phyloP scores from a whole-genome alignment of 805 yeast genomes.

The Cyberlindnera mycetangii region DNA sequence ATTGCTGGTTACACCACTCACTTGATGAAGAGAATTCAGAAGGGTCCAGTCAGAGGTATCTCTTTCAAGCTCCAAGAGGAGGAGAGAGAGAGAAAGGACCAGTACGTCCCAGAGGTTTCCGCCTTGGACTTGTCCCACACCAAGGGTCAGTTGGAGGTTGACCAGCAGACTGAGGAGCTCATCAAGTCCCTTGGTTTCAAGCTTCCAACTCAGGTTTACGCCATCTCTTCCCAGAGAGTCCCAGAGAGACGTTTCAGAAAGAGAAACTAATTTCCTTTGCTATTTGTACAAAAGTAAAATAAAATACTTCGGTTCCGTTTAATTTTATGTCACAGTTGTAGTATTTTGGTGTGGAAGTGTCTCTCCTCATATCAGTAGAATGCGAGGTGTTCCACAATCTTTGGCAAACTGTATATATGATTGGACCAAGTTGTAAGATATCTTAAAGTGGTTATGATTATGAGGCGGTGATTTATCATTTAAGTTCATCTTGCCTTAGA shows the following conservation, averaged over 20 bases:
- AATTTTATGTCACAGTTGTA: neutral
- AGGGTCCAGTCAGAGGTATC: slow-evolving; percentile 99
- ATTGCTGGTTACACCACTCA: slow-evolving; percentile 99
- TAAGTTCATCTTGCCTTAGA: slow-evolving; percentile 22
- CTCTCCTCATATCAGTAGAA: neutral
- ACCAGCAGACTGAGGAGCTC: slow-evolving; percentile 93
- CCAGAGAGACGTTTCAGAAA: slow-evolving; percentile 87
- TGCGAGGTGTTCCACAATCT: slow-evolving; percentile 2
- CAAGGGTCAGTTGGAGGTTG: slow-evolving; percentile 95
- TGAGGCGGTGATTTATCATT: slow-evolving; percentile 20
- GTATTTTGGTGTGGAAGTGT: neutral
- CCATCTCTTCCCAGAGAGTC: slow-evolving; percentile 86
- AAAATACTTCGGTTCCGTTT: no score
- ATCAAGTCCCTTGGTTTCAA: slow-evolving; percentile 91
- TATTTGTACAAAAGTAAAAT: slow-evolving; percentile 21
- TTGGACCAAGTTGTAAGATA: no score
- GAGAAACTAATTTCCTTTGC: slow-evolving; percentile 57
- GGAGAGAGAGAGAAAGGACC: slow-evolving; percentile 99
- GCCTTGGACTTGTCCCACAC: slow-evolving; percentile 98
- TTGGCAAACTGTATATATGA: neutral
- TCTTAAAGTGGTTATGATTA: no score
- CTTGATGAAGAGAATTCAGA: slow-evolving; percentile 99
- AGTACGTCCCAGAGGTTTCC: slow-evolving; percentile 99
- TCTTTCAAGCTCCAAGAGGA: slow-evolving; percentile 99
- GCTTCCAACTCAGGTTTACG: slow-evolving; percentile 80